Percentiles rank a stretch among this genome's conserved stretches.
Evolutionary conservation across 2,329 filamentous ascomycete genomes (phyloP).

Genomic region (Clonostachys byssicola): DNA sequence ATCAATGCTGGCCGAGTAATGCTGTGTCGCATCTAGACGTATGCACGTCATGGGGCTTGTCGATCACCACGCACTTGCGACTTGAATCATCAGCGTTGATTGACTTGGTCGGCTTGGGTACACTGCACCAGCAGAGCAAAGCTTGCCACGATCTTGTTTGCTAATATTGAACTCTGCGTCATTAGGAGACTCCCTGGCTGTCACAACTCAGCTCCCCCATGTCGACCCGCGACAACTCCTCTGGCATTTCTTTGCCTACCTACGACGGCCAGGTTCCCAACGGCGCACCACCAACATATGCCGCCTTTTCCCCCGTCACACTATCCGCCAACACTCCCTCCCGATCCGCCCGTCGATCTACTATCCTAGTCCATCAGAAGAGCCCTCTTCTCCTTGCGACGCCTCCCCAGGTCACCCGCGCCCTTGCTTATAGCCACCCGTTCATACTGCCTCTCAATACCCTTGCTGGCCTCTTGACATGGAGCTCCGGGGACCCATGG

Average conservation of each 20-base stretch:
- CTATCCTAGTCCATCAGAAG: conserved; percentile 95
- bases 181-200: conserved; percentile 44
- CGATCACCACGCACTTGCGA: too few species aligned
- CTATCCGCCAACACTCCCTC: conserved; percentile 63
- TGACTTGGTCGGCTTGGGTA: too few species aligned
- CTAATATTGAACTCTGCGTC: too few species aligned
- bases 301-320: conserved; percentile 83
- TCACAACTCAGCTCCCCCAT: conserved; percentile 34
- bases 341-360: conserved; percentile 68
- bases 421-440: conserved; percentile 91
- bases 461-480: conserved; percentile 80
- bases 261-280: conserved; percentile 20
- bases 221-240: conserved; percentile 30
- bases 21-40: too few species aligned
- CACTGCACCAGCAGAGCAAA: too few species aligned
- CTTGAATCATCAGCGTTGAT: too few species aligned
- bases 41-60: too few species aligned
- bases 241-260: conserved; percentile 24
- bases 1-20: too few species aligned
- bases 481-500: conserved; percentile 93
- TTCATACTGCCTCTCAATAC: conserved; percentile 88
- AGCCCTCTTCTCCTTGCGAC: conserved; percentile 89
- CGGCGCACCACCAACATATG: conserved; percentile 66
- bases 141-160: too few species aligned
- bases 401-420: conserved; percentile 89